Conservation (phyloP, 192 early-diverging fungal genomes). For the Cetraspora pellucida region DNA sequence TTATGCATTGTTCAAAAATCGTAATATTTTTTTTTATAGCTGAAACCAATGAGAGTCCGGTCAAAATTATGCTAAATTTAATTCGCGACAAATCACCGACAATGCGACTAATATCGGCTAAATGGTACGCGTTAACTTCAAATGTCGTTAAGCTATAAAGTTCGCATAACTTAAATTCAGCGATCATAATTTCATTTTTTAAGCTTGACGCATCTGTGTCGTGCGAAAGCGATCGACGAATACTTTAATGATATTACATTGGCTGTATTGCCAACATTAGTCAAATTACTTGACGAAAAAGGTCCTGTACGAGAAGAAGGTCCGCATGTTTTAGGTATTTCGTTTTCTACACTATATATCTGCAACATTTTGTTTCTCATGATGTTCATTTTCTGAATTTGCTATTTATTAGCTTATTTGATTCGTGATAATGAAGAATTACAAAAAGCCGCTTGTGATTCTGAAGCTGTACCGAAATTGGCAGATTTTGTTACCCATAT, state of each 20-base stretch:
- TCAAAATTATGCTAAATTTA: constrained; percentile 64
- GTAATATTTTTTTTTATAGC: constrained; percentile 36
- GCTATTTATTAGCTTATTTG: constrained; percentile 57
- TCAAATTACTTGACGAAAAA: constrained; percentile 66
- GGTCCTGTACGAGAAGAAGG: constrained; percentile 65
- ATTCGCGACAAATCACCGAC: constrained; percentile 65
- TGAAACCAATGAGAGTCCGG: constrained; percentile 44
- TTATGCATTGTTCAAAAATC: neutral
- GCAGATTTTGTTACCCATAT: constrained; percentile 57
- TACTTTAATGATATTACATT: constrained; percentile 54
- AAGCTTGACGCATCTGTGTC: constrained; percentile 68
- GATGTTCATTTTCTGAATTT: neutral
- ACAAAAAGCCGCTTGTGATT: constrained; percentile 77
- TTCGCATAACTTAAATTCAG: neutral
- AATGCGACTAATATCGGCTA: constrained; percentile 71
- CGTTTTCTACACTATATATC: neutral
- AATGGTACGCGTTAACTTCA: constrained; percentile 49
- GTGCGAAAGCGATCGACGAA: constrained; percentile 59
- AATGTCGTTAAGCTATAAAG: neutral
- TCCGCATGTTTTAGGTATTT: constrained; percentile 58
- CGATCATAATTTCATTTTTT: neutral
- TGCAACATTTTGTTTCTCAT: neutral
- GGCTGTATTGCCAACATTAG: constrained; percentile 66
- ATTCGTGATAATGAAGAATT: constrained; percentile 71
- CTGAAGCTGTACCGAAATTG: constrained; percentile 68